A percentile compares a stretch with the other conserved stretches of the same genome.
Conservation (phyloP, 2,329 filamentous ascomycete species). For the Stachybotrys chartarum region DNA sequence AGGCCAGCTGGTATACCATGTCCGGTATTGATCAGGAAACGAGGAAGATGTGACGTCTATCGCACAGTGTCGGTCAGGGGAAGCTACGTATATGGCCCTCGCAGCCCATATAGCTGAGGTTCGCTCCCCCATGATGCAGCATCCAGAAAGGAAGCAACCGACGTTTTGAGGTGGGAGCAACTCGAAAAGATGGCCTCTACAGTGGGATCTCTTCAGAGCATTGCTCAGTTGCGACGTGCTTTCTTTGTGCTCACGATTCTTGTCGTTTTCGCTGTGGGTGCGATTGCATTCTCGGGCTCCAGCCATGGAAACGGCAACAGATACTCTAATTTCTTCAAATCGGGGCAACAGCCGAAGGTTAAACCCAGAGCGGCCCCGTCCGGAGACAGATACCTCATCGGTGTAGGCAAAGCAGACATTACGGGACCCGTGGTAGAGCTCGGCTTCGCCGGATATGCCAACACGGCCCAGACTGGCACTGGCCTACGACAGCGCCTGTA, state of each 20-base stretch:
- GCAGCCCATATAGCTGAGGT: too few species aligned
- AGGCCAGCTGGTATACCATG: too few species aligned
- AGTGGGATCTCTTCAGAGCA: background rate
- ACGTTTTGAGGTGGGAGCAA: background rate
- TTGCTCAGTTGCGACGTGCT: background rate
- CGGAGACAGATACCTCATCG: conserved; percentile 39
- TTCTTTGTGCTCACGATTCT: background rate
- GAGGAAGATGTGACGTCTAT: too few species aligned
- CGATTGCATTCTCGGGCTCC: background rate
- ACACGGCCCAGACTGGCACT: conserved; percentile 71
- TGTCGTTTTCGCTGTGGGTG: background rate
- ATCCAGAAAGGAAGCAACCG: background rate
- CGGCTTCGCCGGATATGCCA: conserved; percentile 88
- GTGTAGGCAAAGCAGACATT: conserved; percentile 52
- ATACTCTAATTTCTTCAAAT: background rate
- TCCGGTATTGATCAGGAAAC: too few species aligned
- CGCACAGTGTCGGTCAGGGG: too few species aligned
- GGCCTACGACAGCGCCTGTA: conserved; percentile 84
- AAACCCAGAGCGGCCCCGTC: background rate
- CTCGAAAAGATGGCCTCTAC: background rate
- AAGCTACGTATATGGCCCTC: too few species aligned
- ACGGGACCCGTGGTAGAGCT: conserved; percentile 79
- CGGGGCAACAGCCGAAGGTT: background rate
- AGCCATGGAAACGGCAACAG: background rate
- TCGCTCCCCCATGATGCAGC: too few species aligned